Base-by-base conservation (phyloP, 371 early-diverging fungal genomes). In the Apophysomyces sp. region DNA sequence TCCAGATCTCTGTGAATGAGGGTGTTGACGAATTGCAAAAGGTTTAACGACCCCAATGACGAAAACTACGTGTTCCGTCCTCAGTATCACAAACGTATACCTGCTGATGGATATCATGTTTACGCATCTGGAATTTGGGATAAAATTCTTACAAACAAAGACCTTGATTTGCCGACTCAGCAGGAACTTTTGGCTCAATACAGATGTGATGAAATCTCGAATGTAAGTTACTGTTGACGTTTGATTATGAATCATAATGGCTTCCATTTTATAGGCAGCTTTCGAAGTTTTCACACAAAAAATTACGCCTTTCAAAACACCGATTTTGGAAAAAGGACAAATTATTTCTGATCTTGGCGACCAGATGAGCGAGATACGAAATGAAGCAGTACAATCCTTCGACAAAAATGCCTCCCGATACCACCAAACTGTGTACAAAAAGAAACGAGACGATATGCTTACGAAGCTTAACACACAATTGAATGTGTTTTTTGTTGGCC, bases 171-270 rank as follows among this genome's bases (percentile, higher is more conserved):
- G 49, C 99, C 99, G 3, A 97, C 98, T 2, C 98, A 99, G 73
- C 97, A 96, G 78, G 94, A 98, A 69, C 77, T 99, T 49, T 80
- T 99, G 60, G 98, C 98, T 27, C 98, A 98, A 80, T 98, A 92
- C 74, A 91, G 99, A 55, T 98, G 99, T 73, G 99, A 98, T 63
- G 99, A 98, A 72, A 97, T 98, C 61, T 88, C 93, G n/a, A 86
- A 84, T 54, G 85, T 81, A 69, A 65, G 57, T 28, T 31, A 7
- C 27, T 34, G 29, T 36, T 30, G 40, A 7, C 9, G 24, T 21
- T 26, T 44, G 21, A n/a, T 6, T 6, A 16, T 21, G n/a, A 21
- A 18, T 1, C 30, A 28, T 40, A 39, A 6, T 41, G 55, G 0
- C 34, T 11, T 31, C 24, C 21, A 11, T 41, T 8, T 9, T 44